Conservation (phyloP, 2,329 filamentous ascomycete species). For the Cercospora brassicicola region DNA sequence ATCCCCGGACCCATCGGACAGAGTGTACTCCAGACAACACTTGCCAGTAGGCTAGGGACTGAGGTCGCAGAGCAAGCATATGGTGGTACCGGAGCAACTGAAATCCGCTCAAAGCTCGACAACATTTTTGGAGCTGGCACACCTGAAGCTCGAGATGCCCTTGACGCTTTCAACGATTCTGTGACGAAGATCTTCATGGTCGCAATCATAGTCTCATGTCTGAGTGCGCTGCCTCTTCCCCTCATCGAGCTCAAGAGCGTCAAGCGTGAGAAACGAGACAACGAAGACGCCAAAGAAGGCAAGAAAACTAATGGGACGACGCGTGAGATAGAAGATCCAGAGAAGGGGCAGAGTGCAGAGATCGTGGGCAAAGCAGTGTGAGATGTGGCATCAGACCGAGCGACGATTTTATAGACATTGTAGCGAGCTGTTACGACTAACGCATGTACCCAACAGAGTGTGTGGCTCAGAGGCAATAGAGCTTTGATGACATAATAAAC, state of each 20-base stretch:
- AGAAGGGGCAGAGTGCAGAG: neutral
- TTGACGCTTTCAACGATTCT: constrained; percentile 7
- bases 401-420: neutral
- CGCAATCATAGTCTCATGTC: constrained; percentile 7
- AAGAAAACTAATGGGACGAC: neutral
- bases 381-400: neutral
- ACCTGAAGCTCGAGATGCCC: neutral
- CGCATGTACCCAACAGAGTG: neutral
- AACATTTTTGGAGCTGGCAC: constrained; percentile 5
- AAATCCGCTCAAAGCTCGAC: constrained; percentile 2
- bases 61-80: constrained; percentile 1
- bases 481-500: neutral
- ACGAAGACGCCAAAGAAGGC: constrained; percentile 11
- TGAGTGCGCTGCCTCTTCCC: constrained; percentile 13
- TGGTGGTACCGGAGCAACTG: constrained; percentile 9
- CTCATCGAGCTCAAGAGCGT: constrained; percentile 1
- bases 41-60: constrained; percentile 5
- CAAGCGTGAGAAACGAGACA: too few relatives aligned
- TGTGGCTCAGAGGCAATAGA: neutral
- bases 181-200: constrained; percentile 16
- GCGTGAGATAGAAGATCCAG: neutral
- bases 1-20: constrained; percentile 15
- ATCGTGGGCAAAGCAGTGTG: neutral
- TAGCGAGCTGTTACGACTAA: neutral
- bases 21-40: constrained; percentile 15